Percentiles rank a stretch among this genome's conserved stretches.
These are phyloP conservation scores for Eutypella sp. DNA, from an alignment of 2,329 filamentous ascomycete species.

Conservation along the genomic window DNA sequence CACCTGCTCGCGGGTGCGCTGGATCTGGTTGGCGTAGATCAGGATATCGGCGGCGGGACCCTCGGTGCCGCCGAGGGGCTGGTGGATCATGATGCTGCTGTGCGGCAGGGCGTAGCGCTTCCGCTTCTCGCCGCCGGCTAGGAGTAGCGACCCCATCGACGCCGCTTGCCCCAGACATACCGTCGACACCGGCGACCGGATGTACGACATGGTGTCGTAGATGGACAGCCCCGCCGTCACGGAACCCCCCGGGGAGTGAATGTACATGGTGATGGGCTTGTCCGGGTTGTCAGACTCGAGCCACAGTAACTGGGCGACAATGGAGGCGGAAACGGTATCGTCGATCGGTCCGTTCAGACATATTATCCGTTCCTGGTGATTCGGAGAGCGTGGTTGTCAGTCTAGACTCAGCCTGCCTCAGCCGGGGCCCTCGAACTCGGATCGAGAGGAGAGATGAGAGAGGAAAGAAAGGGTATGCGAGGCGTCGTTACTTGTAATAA, in stretches of 20 bases:
- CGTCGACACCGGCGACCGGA: constrained; percentile 85
- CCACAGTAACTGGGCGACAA: constrained; percentile 94
- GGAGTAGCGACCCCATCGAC: constrained; percentile 86
- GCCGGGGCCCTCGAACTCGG: no score
- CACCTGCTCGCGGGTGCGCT: constrained; percentile 76
- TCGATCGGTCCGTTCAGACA: constrained; percentile 90
- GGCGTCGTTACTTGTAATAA: constrained; percentile 59
- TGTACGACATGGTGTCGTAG: constrained; percentile 99
- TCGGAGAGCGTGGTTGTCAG: constrained; percentile 11
- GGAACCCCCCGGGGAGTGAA: constrained; percentile 91
- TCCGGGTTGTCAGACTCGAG: constrained; percentile 95
- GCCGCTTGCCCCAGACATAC: constrained; percentile 94
- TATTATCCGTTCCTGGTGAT: constrained; percentile 75
- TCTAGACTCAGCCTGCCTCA: no score
- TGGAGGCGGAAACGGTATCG: constrained; percentile 83
- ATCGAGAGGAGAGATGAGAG: background rate
- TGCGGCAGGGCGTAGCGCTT: constrained; percentile 90
- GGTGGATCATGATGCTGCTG: constrained; percentile 93
- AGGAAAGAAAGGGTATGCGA: constrained; percentile 9
- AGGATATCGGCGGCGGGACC: constrained; percentile 76
- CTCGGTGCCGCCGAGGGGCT: constrained; percentile 72
- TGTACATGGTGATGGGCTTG: constrained; percentile 95
- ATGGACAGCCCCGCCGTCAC: constrained; percentile 86
- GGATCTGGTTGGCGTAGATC: constrained; percentile 95
- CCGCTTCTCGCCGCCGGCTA: constrained; percentile 79